These are phyloP conservation scores for Aureobasidium sp. DNA, from an alignment of 2,329 filamentous ascomycete species.

Conservation along the genomic window DNA sequence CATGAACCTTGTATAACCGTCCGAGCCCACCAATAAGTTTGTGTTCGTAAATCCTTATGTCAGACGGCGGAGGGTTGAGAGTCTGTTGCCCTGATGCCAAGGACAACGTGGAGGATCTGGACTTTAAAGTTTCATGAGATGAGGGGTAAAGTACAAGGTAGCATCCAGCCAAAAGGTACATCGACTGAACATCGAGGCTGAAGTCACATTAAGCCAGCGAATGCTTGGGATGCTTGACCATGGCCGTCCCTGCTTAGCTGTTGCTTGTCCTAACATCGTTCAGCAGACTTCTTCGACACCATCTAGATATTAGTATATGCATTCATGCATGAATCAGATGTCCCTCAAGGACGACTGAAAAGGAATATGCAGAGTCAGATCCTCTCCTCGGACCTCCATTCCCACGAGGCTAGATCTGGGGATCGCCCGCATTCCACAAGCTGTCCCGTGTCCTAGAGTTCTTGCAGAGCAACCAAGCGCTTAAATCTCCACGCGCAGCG, in stretches of 20 bases:
- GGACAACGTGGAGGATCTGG: not conserved
- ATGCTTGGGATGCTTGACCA: not conserved
- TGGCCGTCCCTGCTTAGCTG: not conserved
- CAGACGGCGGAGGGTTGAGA: not conserved
- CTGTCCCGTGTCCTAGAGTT: not conserved
- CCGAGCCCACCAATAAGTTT: not conserved
- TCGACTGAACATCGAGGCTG: not conserved
- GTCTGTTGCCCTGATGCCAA: not conserved
- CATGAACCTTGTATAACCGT: not conserved
- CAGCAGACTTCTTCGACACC: too few species aligned
- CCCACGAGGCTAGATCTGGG: not conserved
- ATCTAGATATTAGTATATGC: not conserved
- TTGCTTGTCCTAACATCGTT: not conserved
- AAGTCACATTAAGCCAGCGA: not conserved
- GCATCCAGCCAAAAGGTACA: not conserved
- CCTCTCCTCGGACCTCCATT: not conserved
- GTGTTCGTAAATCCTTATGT: not conserved
- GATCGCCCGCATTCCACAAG: not conserved
- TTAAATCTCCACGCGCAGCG: not conserved
- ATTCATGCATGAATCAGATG: not conserved
- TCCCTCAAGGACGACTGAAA: not conserved
- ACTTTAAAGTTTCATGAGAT: not conserved
- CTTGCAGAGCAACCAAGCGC: not conserved
- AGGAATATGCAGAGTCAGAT: not conserved
- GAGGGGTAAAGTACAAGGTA: constrained; percentile 1